Evolutionary conservation across 2,329 filamentous ascomycete genomes (phyloP), one percentile per base, ranked within the genome.

Genomic region (Diplocarpon rosae): DNA sequence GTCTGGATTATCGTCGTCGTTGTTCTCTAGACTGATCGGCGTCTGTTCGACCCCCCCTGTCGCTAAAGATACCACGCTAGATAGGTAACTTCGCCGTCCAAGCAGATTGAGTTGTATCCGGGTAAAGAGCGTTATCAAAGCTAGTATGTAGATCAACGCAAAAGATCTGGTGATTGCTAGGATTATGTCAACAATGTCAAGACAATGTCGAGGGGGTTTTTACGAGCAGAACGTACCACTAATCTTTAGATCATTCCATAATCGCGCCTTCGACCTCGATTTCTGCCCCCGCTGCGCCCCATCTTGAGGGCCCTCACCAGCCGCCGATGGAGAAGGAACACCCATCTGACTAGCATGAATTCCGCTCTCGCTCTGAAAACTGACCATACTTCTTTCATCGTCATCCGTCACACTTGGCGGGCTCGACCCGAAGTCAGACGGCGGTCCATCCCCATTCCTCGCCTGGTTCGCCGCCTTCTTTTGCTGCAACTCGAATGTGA

Each of bases 161-260:
- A 95, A 90, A 0, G 90, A 79, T 62, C 92, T 75, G 9, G 92
- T 92, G 57, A 96, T 84, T 8, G 92, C 89, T 92, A 55, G 36
- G 14, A 6, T 15, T 9, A 10, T 38, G 11, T 24, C 20, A 24
- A 24, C 20, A 16, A 14, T n/a, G 20, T 28, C 20, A 29, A 2
- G 10, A 12, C 5, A 31, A 2, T 20, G 28, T 41, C 8, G 24
- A 41, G 13, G 31, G 7, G 8, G 7, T 15, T 34, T 12, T 14
- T 31, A 16, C 4, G 27, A 20, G 29, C 20, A 30, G 34, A 34
- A 70, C 83, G 62, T 67, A 93, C 88, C 89, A 66, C 83, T 88
- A 55, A 96, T 95, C 60, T 94, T 95, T 65, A 98, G 76, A 61
- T 98, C 90, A 63, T 93, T 89, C 92, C 92, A 98, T 36, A 98